Conservation (phyloP, 768 basidiomycete species). For the Dioszegia hungarica region DNA sequence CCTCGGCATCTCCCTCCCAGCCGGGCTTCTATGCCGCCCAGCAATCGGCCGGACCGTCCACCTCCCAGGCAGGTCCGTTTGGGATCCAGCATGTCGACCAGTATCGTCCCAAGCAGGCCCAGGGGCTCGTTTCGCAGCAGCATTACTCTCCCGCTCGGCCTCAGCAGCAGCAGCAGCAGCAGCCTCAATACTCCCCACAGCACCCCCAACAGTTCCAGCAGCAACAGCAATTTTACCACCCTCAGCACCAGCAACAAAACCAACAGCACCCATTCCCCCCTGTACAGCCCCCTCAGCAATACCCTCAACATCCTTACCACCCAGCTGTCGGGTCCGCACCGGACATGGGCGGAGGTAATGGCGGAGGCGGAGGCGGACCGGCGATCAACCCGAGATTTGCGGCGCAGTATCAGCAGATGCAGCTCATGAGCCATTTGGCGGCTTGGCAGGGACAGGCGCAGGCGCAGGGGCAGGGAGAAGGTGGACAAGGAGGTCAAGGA, state of each 20-base stretch:
- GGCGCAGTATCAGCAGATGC: slow-evolving; percentile 33
- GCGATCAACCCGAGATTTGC: slow-evolving; percentile 45
- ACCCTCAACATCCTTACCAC: slow-evolving; percentile 2
- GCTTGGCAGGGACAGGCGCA: slow-evolving; percentile 2
- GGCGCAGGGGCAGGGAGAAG: background rate
- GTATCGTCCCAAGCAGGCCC: slow-evolving; percentile 1
- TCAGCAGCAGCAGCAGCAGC: slow-evolving; percentile 6
- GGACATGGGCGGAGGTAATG: no score
- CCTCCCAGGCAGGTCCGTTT: no score
- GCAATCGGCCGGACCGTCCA: no score
- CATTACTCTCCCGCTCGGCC: background rate
- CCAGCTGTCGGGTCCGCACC: no score
- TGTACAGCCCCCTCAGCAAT: slow-evolving; percentile 1
- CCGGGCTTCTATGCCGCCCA: no score
- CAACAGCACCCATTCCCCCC: slow-evolving; percentile 5
- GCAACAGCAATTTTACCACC: slow-evolving; percentile 7
- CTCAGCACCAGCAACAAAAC: slow-evolving; percentile 9
- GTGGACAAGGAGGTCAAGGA: background rate
- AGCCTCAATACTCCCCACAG: background rate
- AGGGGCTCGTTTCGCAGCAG: no score
- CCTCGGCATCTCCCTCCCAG: background rate
- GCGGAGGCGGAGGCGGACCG: slow-evolving; percentile 12
- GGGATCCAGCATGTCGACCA: no score
- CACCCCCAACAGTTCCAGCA: background rate
- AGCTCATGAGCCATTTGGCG: slow-evolving; percentile 11